These are phyloP conservation scores for Astraeus odoratus DNA, from an alignment of 768 basidiomycete species.

Conservation along the genomic window DNA sequence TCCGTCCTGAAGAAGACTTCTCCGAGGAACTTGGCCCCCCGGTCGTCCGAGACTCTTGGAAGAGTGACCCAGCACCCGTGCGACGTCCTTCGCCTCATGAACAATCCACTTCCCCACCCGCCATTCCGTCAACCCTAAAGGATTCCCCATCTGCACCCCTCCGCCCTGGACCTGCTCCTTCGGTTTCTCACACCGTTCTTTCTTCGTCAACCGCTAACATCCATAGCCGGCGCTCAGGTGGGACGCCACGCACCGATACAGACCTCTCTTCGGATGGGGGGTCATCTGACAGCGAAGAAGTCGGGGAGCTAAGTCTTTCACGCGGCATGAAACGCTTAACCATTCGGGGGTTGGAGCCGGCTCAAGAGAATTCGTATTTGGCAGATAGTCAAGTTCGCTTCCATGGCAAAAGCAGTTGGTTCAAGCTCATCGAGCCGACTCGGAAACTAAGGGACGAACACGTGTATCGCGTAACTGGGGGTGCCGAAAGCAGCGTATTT, in stretches of 20 bases:
- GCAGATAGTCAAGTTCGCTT: constrained; percentile 43
- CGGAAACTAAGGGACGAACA: constrained; percentile 48
- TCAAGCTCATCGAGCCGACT: constrained; percentile 47
- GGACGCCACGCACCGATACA: constrained; percentile 20
- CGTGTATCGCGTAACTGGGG: constrained; percentile 30
- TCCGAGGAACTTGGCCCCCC: constrained; percentile 56
- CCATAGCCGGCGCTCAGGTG: constrained; percentile 10
- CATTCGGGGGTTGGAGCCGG: constrained; percentile 31
- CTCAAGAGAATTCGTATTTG: constrained; percentile 25
- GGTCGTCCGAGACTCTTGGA: constrained; percentile 63
- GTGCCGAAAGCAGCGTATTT: constrained; percentile 11
- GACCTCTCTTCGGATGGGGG: constrained; percentile 22
- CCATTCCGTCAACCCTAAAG: constrained; percentile 11
- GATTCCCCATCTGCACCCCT: constrained; percentile 8
- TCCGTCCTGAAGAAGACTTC: constrained; percentile 58
- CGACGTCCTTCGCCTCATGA: constrained; percentile 11
- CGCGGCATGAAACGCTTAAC: constrained; percentile 32
- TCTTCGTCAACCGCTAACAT: constrained; percentile 6
- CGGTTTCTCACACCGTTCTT: constrained; percentile 4
- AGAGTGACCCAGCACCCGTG: constrained; percentile 18
- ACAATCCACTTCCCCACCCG: constrained; percentile 17
- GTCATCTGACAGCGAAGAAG: constrained; percentile 30
- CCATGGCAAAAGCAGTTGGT: constrained; percentile 56
- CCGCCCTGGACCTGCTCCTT: constrained; percentile 5
- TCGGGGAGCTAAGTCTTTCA: constrained; percentile 33